These are phyloP conservation scores for Dacryopinax spathularia DNA, from an alignment of 768 basidiomycete genomes.

Conservation along the genomic window DNA sequence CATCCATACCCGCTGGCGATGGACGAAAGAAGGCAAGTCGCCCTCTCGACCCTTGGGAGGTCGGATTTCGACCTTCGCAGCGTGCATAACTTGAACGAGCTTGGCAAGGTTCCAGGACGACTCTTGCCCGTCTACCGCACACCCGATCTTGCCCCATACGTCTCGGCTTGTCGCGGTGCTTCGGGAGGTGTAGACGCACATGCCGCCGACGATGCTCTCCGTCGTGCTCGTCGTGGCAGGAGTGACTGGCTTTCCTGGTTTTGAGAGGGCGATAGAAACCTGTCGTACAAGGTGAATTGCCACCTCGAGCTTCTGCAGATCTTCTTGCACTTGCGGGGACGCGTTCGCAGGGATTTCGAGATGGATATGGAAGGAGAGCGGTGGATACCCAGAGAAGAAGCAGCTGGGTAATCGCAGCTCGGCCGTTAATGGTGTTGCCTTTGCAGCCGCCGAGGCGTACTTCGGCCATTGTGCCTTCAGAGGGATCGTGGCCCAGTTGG, in stretches of 20 bases:
- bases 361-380: neutral
- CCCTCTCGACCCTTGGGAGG: neutral
- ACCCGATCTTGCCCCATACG: neutral
- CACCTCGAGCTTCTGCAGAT: neutral
- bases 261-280: neutral
- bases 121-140: neutral
- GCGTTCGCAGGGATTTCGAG: neutral
- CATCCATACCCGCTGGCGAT: neutral
- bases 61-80: neutral
- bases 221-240: conserved; percentile 1
- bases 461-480: neutral
- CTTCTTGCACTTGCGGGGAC: neutral
- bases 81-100: neutral
- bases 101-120: neutral
- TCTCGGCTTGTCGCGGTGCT: neutral
- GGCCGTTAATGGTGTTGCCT: neutral
- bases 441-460: neutral
- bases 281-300: neutral
- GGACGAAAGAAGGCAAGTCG: neutral
- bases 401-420: neutral
- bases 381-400: neutral
- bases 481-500: conserved; percentile 1
- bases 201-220: neutral
- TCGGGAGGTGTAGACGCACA: neutral
- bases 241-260: neutral